Base-by-base conservation (phyloP, 108 stramenopile species). In the Discostella stelligeroides region DNA sequence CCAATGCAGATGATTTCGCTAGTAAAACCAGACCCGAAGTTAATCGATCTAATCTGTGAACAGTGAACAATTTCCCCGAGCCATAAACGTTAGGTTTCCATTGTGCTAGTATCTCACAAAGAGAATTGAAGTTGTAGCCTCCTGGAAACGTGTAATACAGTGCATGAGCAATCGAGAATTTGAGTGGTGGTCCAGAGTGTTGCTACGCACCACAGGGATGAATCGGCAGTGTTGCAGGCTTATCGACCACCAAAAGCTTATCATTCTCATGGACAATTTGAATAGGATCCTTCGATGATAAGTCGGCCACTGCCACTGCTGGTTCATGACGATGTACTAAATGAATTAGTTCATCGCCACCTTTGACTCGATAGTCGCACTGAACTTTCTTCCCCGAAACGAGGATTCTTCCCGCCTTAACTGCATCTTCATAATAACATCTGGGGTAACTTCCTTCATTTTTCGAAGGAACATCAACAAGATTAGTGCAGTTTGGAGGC, bases 301-400 rank as follows among this genome's bases (percentile, higher is more conserved):
- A 40, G 58, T 76, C 60, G 6, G 61, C 37, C 10, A 90, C 70
- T 20, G 75, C 84, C 10, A 94, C 90, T 37, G 85, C 87, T 56
- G 93, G 93, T 74, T 94, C 93, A 66, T 94, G 93, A n/a, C 93
- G 83, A 80, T 94, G 93, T 9, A 94, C 90, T 11, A 80, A 85
- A 68, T 91, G 95, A 9, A 75, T 73, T 28, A 90, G 68, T 42
- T 89, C 80, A 69, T 93, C 92, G 4, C 71, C 64, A 10, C 79
- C 76, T 64, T 85, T 76, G 49, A 93, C 78, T 38, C 40, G 56
- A 72, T 91, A 90, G 42, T 68, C 53, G 27, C 69, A 68, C 66
- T 60, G 15, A 1, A 93, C 89, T 39, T 75, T 65, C 43, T 62
- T 72, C 37, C 86, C 84, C n/a, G 81, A 84, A 3, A 93, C 88